These are phyloP conservation scores for Leccinum broughii DNA, from an alignment of 768 basidiomycete species.

Conservation along the genomic window DNA sequence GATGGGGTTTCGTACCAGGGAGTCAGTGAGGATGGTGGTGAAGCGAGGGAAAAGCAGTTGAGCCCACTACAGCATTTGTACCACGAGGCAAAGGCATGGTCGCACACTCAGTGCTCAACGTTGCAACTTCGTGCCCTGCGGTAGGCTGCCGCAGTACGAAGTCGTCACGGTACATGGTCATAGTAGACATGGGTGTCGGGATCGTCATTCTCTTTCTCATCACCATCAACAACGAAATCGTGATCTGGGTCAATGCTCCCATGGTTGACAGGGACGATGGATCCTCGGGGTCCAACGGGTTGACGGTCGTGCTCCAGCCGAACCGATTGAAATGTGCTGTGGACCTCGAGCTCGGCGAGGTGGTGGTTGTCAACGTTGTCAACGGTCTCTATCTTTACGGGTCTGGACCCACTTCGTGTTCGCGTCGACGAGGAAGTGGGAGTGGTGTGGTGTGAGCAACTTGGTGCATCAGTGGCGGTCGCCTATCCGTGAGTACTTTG, in stretches of 20 bases:
- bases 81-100: too few species aligned
- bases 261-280: neutral
- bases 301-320: slow-evolving; percentile 19
- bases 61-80: too few species aligned
- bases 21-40: too few species aligned
- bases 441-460: slow-evolving; percentile 39
- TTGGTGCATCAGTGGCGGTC: slow-evolving; percentile 67
- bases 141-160: too few species aligned
- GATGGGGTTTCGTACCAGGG: too few species aligned
- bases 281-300: neutral
- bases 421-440: slow-evolving; percentile 6
- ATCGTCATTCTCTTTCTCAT: too few species aligned
- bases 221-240: neutral
- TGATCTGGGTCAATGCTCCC: neutral
- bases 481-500: slow-evolving; percentile 54
- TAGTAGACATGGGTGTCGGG: too few species aligned
- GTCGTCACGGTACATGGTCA: too few species aligned
- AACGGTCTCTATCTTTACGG: neutral
- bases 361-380: slow-evolving; percentile 27
- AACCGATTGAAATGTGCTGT: slow-evolving; percentile 28
- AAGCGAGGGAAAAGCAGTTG: too few species aligned
- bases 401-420: neutral
- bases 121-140: too few species aligned
- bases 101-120: too few species aligned
- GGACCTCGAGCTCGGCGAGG: slow-evolving; percentile 20